phyloP scores from a whole-genome alignment of 169 alveolate genomes.

The Plasmodium ovale region DNA sequence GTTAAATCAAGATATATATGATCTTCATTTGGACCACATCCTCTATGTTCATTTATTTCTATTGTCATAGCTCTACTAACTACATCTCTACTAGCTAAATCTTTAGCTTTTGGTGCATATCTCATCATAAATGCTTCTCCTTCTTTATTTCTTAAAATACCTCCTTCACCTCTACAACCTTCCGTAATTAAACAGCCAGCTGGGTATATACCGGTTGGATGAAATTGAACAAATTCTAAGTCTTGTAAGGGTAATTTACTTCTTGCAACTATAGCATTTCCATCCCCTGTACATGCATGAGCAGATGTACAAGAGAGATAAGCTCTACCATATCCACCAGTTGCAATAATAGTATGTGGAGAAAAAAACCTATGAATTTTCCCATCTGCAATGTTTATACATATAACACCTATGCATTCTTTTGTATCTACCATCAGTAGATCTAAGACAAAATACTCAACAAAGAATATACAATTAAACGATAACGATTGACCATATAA shows the following conservation, averaged over 20 bases:
- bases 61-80: constrained; percentile 97
- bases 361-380: constrained; percentile 96
- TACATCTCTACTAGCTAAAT: constrained; percentile 98
- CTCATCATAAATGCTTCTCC: constrained; percentile 97
- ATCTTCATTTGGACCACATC: constrained; percentile 96
- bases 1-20: constrained; percentile 95
- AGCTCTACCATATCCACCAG: constrained; percentile 99
- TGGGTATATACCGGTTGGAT: constrained; percentile 99
- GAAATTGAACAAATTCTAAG: constrained; percentile 98
- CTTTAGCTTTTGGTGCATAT: constrained; percentile 97
- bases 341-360: constrained; percentile 95
- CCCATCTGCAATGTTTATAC: constrained; percentile 96
- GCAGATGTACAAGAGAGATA: constrained; percentile 98
- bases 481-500: constrained; percentile 94
- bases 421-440: constrained; percentile 92
- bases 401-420: constrained; percentile 94
- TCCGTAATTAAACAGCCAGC: constrained; percentile 98
- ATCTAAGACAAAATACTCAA: constrained; percentile 97
- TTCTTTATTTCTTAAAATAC: constrained; percentile 96
- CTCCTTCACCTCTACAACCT: constrained; percentile 99
- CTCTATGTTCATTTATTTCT: constrained; percentile 97
- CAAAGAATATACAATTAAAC: constrained; percentile 95
- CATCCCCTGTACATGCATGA: constrained; percentile 99
- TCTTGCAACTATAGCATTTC: constrained; percentile 92
- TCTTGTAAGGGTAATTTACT: constrained; percentile 97